These are phyloP conservation scores for Platanthera guangdongensis DNA, from an alignment of 106 monocot species.

Conservation along the genomic window DNA sequence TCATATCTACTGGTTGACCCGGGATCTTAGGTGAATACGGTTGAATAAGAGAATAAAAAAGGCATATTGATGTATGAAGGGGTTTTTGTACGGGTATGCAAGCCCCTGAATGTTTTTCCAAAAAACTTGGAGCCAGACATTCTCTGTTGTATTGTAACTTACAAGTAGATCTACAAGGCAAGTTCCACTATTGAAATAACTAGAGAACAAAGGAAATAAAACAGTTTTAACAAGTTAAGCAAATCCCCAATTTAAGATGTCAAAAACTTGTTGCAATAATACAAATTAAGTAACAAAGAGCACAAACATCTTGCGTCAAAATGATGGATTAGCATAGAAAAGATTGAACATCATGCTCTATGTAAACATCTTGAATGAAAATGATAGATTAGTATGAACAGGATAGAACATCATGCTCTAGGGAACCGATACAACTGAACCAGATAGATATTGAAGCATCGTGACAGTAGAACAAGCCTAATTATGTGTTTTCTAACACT, in stretches of 20 bases:
- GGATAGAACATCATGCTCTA: background rate
- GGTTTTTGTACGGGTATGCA: background rate
- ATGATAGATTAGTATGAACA: background rate
- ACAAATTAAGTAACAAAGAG: background rate
- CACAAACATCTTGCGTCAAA: background rate
- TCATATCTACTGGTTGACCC: background rate
- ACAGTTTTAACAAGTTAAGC: background rate
- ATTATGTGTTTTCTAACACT: background rate
- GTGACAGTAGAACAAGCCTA: background rate
- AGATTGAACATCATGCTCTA: background rate
- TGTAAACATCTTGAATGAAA: background rate
- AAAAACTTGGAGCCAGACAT: background rate
- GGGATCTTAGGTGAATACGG: background rate
- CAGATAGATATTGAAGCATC: background rate
- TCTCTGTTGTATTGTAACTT: background rate
- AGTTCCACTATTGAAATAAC: background rate
- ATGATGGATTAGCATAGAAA: background rate
- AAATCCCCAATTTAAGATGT: background rate
- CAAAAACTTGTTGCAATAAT: background rate
- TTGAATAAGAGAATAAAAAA: background rate
- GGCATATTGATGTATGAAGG: no score
- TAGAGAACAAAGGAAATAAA: background rate
- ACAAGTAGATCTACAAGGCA: background rate
- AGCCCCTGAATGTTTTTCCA: no score
- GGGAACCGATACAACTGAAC: background rate